Evolutionary conservation across 2,329 filamentous ascomycete species (phyloP), one percentile per base, ranked within the genome.

Genomic region (Epichloe uncinata): DNA sequence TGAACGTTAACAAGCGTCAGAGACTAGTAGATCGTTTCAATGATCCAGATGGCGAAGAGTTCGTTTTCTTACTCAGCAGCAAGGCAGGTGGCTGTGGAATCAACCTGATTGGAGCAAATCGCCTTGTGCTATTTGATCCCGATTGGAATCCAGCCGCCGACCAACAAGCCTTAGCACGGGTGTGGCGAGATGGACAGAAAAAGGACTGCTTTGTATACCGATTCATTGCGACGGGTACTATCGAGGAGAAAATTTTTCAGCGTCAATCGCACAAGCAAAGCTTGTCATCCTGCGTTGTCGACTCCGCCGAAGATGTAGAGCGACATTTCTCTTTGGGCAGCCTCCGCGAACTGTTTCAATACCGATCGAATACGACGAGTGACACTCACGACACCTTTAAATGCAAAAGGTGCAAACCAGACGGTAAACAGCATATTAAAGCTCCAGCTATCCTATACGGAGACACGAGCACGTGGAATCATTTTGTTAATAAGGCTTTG

Each of bases 161-260:
- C 62, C 93, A 98, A 66, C 93, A 98, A 69, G 93, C 93, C 4
- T 77, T 98, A 33, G 93, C 93, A 36, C 86, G 93, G 72, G 93
- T 98, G 18, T 98, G 93, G 93, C 87, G 93, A 74, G 93, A 98
- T 60, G 93, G 93, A 0, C 93, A 98, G 67, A 97, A 94, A 75
- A 98, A 98, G 64, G 93, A 98, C 62, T 98, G 93, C 62, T 98
- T 98, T 60, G 93, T 98, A 15, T 98, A 98, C 66, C 86, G 93
- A n/a, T 98, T 98, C 70, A 98, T 98, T 60, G 87, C 90, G 0
- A 97, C 94, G 0, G 93, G 93, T 4, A 96, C 90, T 0, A 98
- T 98, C 54, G 93, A 98, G 63, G 93, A 98, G 68, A 98, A 98
- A 71, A 96, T 98, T 58, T 98, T 98, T 71, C 93, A 98, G 67